Percentiles rank a stretch among this genome's conserved stretches.
Conservation (phyloP, 306 rosid species). For the Quercus dentata region DNA sequence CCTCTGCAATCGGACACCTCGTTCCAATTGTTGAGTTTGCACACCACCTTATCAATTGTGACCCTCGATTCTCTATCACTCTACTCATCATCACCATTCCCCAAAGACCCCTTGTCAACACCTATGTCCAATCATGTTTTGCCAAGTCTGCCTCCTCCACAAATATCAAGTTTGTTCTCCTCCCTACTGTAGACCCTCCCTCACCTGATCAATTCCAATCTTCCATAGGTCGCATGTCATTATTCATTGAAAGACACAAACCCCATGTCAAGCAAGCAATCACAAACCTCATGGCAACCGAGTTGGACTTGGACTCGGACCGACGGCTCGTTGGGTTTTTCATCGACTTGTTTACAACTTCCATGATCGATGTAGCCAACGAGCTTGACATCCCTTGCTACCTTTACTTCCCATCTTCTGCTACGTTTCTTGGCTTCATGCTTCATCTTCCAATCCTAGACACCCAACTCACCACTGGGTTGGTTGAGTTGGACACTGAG, state of each 20-base stretch:
- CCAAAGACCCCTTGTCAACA: slow-evolving; percentile 37
- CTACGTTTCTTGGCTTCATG: slow-evolving; percentile 44
- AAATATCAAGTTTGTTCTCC: slow-evolving; percentile 30
- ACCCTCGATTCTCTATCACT: slow-evolving; percentile 48
- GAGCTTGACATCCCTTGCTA: slow-evolving; percentile 50
- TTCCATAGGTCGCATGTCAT: slow-evolving; percentile 8
- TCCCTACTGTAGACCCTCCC: slow-evolving; percentile 36
- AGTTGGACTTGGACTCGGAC: slow-evolving; percentile 10
- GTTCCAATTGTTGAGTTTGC: slow-evolving; percentile 63
- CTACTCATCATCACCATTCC: slow-evolving; percentile 41
- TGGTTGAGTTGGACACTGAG: slow-evolving; percentile 16
- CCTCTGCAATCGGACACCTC: slow-evolving; percentile 50
- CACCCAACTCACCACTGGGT: background rate
- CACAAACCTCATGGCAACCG: slow-evolving; percentile 9
- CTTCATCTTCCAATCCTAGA: slow-evolving; percentile 34
- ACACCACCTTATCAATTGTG: slow-evolving; percentile 32
- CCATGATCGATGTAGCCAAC: slow-evolving; percentile 50
- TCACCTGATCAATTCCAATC: slow-evolving; percentile 40
- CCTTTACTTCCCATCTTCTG: slow-evolving; percentile 56
- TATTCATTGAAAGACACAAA: slow-evolving; percentile 36
- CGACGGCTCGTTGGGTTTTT: slow-evolving; percentile 35
- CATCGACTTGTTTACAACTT: slow-evolving; percentile 49
- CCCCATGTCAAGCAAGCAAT: slow-evolving; percentile 27
- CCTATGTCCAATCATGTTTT: slow-evolving; percentile 35
- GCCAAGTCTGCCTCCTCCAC: slow-evolving; percentile 16